Conservation (phyloP, 176 grass and related monocot genomes). For the Paspalum vaginatum region DNA sequence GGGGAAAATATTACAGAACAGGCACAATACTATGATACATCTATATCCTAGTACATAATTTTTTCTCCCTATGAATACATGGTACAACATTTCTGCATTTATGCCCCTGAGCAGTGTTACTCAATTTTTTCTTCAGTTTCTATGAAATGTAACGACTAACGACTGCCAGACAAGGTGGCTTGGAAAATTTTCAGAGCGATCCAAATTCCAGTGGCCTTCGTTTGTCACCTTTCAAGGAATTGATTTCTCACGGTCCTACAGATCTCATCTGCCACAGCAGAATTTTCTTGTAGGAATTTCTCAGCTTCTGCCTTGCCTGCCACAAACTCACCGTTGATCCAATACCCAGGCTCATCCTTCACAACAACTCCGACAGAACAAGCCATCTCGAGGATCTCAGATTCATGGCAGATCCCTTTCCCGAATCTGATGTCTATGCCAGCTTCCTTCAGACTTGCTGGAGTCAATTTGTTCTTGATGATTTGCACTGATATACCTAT, state of each 20-base stretch:
- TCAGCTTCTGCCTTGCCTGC: slow-evolving; percentile 63
- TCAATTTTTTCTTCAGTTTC: neutral
- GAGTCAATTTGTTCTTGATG: slow-evolving; percentile 88
- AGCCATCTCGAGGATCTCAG: slow-evolving; percentile 82
- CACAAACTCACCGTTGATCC: slow-evolving; percentile 70
- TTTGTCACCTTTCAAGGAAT: slow-evolving; percentile 53
- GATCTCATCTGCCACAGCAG: slow-evolving; percentile 53
- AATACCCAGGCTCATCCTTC: slow-evolving; percentile 70
- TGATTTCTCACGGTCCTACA: slow-evolving; percentile 53
- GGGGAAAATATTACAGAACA: neutral
- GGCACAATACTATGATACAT: neutral
- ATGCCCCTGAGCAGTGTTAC: neutral
- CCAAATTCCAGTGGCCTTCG: neutral
- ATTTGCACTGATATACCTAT: slow-evolving; percentile 75
- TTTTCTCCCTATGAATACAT: no score
- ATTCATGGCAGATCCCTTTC: slow-evolving; percentile 68
- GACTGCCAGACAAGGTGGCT: neutral
- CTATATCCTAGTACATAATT: neutral
- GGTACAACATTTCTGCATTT: no score
- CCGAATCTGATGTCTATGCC: slow-evolving; percentile 78
- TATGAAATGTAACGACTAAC: neutral
- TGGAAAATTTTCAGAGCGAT: neutral
- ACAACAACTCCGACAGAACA: slow-evolving; percentile 56
- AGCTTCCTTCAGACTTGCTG: slow-evolving; percentile 75
- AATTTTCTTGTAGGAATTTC: slow-evolving; percentile 63